Percentiles rank a stretch among this genome's conserved stretches.
Conservation (phyloP, 371 early-diverging fungal species). For the Mortierella polycephala region DNA sequence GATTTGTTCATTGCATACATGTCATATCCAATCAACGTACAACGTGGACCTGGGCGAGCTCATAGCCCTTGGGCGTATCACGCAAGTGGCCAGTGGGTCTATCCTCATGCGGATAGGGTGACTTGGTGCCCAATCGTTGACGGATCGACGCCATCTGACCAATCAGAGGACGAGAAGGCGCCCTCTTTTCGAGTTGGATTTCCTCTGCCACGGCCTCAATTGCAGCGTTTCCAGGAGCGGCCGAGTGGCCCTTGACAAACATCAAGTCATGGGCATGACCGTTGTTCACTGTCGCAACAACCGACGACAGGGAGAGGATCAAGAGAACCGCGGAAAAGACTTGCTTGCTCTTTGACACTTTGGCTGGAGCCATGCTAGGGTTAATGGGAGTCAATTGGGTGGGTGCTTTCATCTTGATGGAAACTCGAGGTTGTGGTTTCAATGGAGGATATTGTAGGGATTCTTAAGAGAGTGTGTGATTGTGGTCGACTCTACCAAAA, state of each 20-base stretch:
- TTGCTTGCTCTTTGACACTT: background rate
- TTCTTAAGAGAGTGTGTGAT: no score
- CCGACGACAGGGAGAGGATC: background rate
- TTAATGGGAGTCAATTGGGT: background rate
- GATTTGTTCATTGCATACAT: background rate
- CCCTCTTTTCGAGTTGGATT: background rate
- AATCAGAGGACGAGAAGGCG: background rate
- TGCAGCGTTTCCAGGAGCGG: no score
- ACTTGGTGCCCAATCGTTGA: constrained; percentile 34
- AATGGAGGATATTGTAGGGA: background rate
- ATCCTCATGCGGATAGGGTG: constrained; percentile 45
- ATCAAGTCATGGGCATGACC: no score
- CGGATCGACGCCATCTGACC: constrained; percentile 23
- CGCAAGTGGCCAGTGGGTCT: constrained; percentile 15
- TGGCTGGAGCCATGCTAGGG: background rate
- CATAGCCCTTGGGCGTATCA: constrained; percentile 41
- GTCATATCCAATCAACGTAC: background rate
- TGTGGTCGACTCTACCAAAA: no score
- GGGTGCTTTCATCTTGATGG: no score
- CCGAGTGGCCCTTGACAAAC: no score
- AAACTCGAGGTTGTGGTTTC: background rate
- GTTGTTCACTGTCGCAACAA: background rate
- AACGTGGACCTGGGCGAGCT: constrained; percentile 34
- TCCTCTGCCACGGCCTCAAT: background rate
- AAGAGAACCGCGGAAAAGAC: background rate